A percentile compares a stretch with the other conserved stretches of the same genome.
phyloP scores from a whole-genome alignment of 2,329 filamentous ascomycete genomes.

The Trichoderma citrinoviride region DNA sequence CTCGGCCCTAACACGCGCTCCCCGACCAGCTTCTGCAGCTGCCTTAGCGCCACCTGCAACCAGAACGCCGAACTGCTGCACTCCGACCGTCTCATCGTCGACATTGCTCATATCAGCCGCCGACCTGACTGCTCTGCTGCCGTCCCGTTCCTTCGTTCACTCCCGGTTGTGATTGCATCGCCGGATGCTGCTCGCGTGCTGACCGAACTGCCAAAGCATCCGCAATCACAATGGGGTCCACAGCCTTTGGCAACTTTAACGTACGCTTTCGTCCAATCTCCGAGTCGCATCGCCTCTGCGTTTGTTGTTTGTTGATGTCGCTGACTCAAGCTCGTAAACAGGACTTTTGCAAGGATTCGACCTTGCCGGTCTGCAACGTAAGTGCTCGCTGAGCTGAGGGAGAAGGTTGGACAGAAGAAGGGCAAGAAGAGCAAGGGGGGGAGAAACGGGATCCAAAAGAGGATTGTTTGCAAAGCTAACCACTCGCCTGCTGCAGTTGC shows the following conservation, averaged over 20 bases:
- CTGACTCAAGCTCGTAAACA: conserved; percentile 40
- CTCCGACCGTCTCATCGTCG: not conserved
- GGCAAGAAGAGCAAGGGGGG: not conserved
- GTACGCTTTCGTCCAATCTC: conserved; percentile 37
- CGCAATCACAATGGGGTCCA: conserved; percentile 54
- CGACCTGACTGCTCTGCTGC: not conserved
- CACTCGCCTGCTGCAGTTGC: conserved; percentile 28
- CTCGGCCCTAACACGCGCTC: not conserved
- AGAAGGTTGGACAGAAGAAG: not conserved
- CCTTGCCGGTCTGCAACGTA: conserved; percentile 82
- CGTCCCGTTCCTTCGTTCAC: not conserved
- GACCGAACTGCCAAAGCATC: conserved; percentile 6
- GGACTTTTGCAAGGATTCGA: conserved; percentile 82
- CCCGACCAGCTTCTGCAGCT: conserved; percentile 13
- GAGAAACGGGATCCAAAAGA: not conserved
- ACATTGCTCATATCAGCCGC: not conserved
- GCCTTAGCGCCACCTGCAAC: conserved; percentile 14
- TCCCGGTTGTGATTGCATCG: conserved; percentile 16
- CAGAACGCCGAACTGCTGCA: conserved; percentile 13
- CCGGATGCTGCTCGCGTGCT: conserved; percentile 10
- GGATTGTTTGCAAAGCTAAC: not conserved
- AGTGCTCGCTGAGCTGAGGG: conserved; percentile 35
- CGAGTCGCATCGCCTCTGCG: not conserved
- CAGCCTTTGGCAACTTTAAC: conserved; percentile 60
- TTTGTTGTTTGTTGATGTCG: conserved; percentile 18